Evolutionary conservation across 805 yeast species (phyloP).

Genomic region (Ogataea populi-albae): DNA sequence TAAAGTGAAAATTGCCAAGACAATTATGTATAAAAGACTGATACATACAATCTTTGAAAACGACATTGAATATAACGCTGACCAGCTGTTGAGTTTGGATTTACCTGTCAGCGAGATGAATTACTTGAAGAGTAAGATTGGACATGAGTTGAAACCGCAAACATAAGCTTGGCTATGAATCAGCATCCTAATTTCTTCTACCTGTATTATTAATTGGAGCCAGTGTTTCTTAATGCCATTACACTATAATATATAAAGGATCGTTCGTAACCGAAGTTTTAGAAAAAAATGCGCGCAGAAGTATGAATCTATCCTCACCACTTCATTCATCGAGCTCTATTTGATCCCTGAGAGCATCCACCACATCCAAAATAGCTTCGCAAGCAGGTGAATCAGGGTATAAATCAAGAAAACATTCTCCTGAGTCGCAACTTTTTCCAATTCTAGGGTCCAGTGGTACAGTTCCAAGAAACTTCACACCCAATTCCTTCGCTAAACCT

Average conservation of each 20-base stretch:
- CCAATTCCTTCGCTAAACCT: conserved; percentile 74
- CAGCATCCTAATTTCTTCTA: too few relatives aligned
- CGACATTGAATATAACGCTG: conserved; percentile 28
- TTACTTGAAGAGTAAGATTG: conserved; percentile 32
- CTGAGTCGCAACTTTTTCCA: conserved; percentile 83
- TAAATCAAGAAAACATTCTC: conserved; percentile 76
- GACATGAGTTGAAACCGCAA: neutral
- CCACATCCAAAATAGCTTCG: conserved; percentile 78
- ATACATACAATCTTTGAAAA: conserved; percentile 39
- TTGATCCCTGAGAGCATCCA: conserved; percentile 59
- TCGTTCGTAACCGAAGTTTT: too few relatives aligned
- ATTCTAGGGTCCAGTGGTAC: conserved; percentile 96
- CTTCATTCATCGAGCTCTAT: conserved; percentile 21
- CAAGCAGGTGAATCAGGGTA: conserved; percentile 94
- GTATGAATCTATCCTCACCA: too few relatives aligned
- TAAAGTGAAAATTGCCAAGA: conserved; percentile 46
- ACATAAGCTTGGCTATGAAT: too few relatives aligned
- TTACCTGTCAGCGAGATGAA: conserved; percentile 45
- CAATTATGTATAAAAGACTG: conserved; percentile 49
- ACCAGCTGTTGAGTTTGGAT: conserved; percentile 37
- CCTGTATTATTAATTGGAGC: too few relatives aligned
- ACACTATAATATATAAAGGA: too few relatives aligned
- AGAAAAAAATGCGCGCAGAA: too few relatives aligned
- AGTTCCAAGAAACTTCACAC: conserved; percentile 77
- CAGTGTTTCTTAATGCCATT: too few relatives aligned